These are phyloP conservation scores for Cyclanthera cordifolia DNA, from an alignment of 306 rosid species.

Conservation along the genomic window DNA sequence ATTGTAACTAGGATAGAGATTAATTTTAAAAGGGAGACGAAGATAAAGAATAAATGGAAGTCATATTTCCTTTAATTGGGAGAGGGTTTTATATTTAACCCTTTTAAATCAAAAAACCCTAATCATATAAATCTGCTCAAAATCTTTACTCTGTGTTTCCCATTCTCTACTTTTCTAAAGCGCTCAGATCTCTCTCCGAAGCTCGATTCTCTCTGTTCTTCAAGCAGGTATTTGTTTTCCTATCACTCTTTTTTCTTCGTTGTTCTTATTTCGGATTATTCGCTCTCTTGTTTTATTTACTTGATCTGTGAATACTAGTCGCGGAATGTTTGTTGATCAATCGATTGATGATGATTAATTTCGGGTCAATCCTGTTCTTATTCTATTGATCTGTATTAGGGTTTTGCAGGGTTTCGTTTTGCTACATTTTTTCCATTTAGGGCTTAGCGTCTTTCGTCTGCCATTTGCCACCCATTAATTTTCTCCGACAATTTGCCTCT, in stretches of 20 bases:
- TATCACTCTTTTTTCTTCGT: neutral
- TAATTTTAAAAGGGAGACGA: too few relatives aligned
- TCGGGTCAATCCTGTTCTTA: neutral
- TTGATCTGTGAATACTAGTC: neutral
- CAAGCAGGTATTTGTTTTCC: constrained; percentile 5
- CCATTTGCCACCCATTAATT: neutral
- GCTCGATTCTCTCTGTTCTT: constrained; percentile 13
- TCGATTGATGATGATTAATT: neutral
- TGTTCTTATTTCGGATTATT: neutral
- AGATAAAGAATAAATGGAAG: too few relatives aligned
- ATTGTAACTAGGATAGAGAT: too few relatives aligned
- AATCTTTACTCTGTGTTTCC: constrained; percentile 12
- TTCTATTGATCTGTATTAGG: neutral
- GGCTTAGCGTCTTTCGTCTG: neutral
- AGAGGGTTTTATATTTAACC: neutral
- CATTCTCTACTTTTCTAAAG: neutral
- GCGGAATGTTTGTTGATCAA: neutral
- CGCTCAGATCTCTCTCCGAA: constrained; percentile 15
- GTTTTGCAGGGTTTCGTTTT: neutral
- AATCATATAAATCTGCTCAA: constrained; percentile 6
- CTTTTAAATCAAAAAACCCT: neutral
- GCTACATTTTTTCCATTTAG: neutral
- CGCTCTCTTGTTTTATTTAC: neutral
- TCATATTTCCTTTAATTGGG: too few relatives aligned
- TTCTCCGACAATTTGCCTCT: neutral